Conservation (phyloP, 2,329 filamentous ascomycete genomes). For the Fusarium camptoceras region DNA sequence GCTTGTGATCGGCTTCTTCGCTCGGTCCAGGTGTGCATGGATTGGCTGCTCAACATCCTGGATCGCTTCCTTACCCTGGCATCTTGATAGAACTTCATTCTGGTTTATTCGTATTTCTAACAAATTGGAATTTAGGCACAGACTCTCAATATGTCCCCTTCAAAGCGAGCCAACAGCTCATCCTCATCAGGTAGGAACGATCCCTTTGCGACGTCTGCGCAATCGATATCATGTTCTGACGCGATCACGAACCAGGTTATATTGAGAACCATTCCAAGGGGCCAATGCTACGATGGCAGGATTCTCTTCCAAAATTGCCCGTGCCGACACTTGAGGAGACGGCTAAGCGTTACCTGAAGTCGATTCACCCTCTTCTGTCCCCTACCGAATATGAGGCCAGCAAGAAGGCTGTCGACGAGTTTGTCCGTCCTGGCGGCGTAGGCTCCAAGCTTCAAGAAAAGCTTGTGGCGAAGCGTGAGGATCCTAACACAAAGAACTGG, state of each 20-base stretch:
- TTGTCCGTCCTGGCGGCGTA: constrained; percentile 85
- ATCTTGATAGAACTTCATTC: background rate
- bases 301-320: constrained; percentile 83
- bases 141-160: constrained; percentile 62
- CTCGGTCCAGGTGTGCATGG: constrained; percentile 5
- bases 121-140: constrained; percentile 33
- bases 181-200: constrained; percentile 61
- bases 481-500: constrained; percentile 91
- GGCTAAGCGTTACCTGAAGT: constrained; percentile 82
- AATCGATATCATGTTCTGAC: constrained; percentile 30
- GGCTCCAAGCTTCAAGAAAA: constrained; percentile 90
- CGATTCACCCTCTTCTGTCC: constrained; percentile 79
- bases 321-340: constrained; percentile 88
- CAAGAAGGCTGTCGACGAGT: constrained; percentile 87
- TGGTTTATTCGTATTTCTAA: background rate
- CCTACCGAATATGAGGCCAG: constrained; percentile 76
- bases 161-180: constrained; percentile 67
- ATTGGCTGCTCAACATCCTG: background rate
- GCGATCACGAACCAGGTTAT: constrained; percentile 68
- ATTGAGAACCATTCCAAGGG: constrained; percentile 83
- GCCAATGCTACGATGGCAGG: constrained; percentile 85
- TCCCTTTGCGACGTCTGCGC: background rate
- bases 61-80: background rate
- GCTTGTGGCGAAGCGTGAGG: constrained; percentile 80
- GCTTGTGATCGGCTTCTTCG: constrained; percentile 33